Conservation (phyloP, 2,329 filamentous ascomycete genomes). For the Lachnellula hyalina region DNA sequence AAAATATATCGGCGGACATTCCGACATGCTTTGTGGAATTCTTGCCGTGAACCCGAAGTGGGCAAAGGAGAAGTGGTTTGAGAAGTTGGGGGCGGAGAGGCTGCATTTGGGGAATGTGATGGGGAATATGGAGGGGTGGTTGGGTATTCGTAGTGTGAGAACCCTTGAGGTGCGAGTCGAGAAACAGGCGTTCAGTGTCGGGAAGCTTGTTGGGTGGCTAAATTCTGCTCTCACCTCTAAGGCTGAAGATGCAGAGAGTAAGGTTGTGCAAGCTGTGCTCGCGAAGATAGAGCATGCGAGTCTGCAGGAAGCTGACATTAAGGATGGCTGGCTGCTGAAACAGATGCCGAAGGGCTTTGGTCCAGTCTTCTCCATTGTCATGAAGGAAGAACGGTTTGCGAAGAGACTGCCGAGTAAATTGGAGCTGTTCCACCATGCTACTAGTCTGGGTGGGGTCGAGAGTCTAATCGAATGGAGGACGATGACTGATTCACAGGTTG, state of each 20-base stretch:
- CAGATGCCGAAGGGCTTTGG: conserved; percentile 94
- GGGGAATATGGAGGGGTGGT: conserved; percentile 87
- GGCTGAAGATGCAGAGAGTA: conserved; percentile 32
- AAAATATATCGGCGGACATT: conserved; percentile 95
- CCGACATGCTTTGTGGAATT: conserved; percentile 86
- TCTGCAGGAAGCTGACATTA: conserved; percentile 60
- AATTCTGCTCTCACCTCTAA: conserved; percentile 29
- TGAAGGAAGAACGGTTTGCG: conserved; percentile 57
- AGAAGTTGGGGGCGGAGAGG: conserved; percentile 60
- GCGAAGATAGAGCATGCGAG: conserved; percentile 68
- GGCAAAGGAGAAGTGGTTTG: conserved; percentile 51
- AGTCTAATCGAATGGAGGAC: conserved; percentile 94
- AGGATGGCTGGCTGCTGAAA: conserved; percentile 65
- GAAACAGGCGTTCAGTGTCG: conserved; percentile 69
- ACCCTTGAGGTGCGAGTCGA: conserved; percentile 79
- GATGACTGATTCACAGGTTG: conserved; percentile 74
- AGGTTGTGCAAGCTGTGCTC: conserved; percentile 49
- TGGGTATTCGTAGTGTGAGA: conserved; percentile 78
- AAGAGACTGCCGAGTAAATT: conserved; percentile 70
- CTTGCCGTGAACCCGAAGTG: conserved; percentile 56
- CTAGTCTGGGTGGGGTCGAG: conserved; percentile 88
- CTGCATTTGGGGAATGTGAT: conserved; percentile 77
- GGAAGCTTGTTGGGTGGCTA: conserved; percentile 68
- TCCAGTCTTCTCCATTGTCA: conserved; percentile 75
- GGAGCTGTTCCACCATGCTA: conserved; percentile 86